phyloP scores from a whole-genome alignment of 345 rosid species.

The Luvunga scandens region DNA sequence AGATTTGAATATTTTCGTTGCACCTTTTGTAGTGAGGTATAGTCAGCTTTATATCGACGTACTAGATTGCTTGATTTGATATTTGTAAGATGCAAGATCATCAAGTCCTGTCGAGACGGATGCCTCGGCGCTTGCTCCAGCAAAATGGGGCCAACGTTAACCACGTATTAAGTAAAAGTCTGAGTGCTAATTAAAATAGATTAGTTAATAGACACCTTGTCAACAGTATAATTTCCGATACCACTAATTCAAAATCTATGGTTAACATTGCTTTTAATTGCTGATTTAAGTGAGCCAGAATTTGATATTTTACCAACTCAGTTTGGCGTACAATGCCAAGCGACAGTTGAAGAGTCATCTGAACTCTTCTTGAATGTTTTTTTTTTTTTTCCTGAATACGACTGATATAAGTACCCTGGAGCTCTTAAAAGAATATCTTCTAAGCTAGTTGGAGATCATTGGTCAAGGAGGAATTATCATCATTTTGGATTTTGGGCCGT shows the following conservation, averaged over 20 bases:
- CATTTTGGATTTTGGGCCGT: neutral
- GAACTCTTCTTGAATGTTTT: neutral
- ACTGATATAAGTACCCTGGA: too few species aligned
- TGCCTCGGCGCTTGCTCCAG: neutral
- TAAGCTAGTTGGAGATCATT: neutral
- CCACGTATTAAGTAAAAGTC: constrained; percentile 7
- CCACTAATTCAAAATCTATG: constrained; percentile 8
- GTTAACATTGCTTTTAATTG: constrained; percentile 14
- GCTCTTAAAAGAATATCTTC: neutral
- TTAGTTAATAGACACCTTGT: constrained; percentile 3
- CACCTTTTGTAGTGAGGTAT: constrained; percentile 12
- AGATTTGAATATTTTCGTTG: neutral
- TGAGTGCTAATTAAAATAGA: neutral
- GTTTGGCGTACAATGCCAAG: neutral
- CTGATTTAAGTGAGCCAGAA: constrained; percentile 17
- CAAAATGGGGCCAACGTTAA: constrained; percentile 12
- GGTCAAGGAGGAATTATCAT: neutral
- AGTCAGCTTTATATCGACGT: constrained; percentile 7
- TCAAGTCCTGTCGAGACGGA: neutral
- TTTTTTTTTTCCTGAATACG: neutral
- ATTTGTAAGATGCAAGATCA: neutral
- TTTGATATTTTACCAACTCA: constrained; percentile 28
- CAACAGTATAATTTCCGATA: neutral
- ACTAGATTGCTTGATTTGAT: constrained; percentile 16
- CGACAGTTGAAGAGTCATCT: constrained; percentile 7